These are phyloP conservation scores for Fusarium chlamydosporum DNA, from an alignment of 2,329 filamentous ascomycete genomes.

Conservation along the genomic window DNA sequence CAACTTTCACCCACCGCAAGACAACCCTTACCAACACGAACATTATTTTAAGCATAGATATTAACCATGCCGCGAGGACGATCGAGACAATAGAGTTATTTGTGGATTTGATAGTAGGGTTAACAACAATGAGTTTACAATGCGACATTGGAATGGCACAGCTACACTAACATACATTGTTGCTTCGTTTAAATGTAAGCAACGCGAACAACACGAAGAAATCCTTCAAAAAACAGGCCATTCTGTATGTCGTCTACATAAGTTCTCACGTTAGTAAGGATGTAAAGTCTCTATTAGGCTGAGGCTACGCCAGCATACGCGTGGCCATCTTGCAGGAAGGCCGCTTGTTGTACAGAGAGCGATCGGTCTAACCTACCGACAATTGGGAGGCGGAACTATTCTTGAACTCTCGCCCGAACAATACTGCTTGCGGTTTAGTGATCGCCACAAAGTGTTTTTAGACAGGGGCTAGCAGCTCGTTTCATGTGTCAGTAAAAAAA, in stretches of 20 bases:
- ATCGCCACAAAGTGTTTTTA: conserved; percentile 39
- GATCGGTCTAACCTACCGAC: conserved; percentile 29
- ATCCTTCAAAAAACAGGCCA: conserved; percentile 20
- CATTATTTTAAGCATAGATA: neutral
- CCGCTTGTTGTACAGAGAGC: conserved; percentile 12
- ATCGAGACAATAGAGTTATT: too few species aligned
- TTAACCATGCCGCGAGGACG: neutral
- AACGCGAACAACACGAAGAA: conserved; percentile 5
- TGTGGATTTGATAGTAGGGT: neutral
- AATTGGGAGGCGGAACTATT: conserved; percentile 18
- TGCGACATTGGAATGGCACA: neutral
- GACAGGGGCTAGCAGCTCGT: conserved; percentile 23
- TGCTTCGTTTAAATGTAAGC: conserved; percentile 11
- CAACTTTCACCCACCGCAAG: neutral
- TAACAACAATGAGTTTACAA: neutral
- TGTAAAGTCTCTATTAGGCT: conserved; percentile 11
- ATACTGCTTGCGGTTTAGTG: conserved; percentile 38
- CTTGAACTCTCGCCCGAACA: conserved; percentile 37
- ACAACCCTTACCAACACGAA: neutral
- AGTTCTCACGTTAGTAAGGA: conserved; percentile 19
- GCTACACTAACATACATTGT: neutral
- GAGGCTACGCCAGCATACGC: conserved; percentile 47
- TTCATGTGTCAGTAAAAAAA: conserved; percentile 32
- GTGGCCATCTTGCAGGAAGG: conserved; percentile 31
- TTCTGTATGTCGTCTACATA: conserved; percentile 5